A percentile compares a stretch with the other conserved stretches of the same genome.
phyloP scores from a whole-genome alignment of 1,284 basidiomycete species.

The Thecaphora thlaspeos region DNA sequence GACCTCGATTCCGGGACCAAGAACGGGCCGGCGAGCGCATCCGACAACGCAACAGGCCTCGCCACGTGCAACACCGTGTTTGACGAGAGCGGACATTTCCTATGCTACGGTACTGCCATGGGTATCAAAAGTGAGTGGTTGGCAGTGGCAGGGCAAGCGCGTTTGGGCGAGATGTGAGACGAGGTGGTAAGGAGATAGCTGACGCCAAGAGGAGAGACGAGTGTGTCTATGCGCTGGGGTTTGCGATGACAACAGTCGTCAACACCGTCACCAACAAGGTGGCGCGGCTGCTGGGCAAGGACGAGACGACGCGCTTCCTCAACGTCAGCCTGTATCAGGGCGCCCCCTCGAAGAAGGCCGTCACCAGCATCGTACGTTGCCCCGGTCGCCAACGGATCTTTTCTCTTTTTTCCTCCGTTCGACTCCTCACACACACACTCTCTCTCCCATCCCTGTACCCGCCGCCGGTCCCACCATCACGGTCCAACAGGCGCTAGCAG shows the following conservation, averaged over 20 bases:
- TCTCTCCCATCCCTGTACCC: no score
- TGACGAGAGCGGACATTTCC: conserved; percentile 93
- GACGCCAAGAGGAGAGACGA: no score
- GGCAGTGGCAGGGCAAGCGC: no score
- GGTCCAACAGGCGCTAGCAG: conserved; percentile 74
- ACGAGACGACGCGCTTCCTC: conserved; percentile 87
- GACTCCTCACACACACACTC: no score
- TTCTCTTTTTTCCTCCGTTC: no score
- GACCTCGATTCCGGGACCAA: conserved; percentile 76
- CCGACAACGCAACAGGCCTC: conserved; percentile 35
- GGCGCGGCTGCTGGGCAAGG: conserved; percentile 84
- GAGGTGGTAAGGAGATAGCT: no score
- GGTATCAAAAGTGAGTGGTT: conserved; percentile 83
- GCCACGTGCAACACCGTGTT: conserved; percentile 69
- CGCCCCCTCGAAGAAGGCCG: conserved; percentile 78
- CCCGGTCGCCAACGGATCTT: no score
- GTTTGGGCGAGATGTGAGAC: no score
- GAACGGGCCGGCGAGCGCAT: conserved; percentile 60
- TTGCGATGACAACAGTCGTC: conserved; percentile 66
- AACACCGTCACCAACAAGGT: conserved; percentile 93
- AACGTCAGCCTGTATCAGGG: conserved; percentile 90
- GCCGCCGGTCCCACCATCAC: neutral
- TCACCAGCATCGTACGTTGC: conserved; percentile 72
- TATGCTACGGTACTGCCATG: conserved; percentile 87
- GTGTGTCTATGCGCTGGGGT: no score